Evolutionary conservation across 306 rosid species (phyloP), one percentile per base, ranked within the genome.

Genomic region (Hippophae rhamnoides): DNA sequence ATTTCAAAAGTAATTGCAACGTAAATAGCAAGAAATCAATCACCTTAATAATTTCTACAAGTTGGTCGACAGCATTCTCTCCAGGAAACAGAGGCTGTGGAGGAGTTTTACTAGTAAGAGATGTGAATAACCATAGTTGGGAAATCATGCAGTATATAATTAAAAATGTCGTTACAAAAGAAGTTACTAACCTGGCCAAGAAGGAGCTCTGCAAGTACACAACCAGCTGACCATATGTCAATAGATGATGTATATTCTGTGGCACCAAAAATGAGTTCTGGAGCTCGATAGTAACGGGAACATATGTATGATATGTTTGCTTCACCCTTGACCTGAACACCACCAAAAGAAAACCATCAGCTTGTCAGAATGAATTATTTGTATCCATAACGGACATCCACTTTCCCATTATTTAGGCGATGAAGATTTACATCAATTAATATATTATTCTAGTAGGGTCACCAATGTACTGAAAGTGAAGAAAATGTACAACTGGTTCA

Each of bases 161-260:
- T 47, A 58, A 53, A 23, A 52, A 73, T 23, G 60, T 7, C 57
- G 43, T 61, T 31, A 31, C 68, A 31, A 31, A 31, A 31, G 38
- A 31, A 31, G 59, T 67, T 38, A 66, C 64, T 56, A 70, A 90
- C 98, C 95, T 85, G 89, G 72, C 96, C 96, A 45, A 87, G 72
- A 76, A 90, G 96, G 73, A 90, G 95, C 84, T 90, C 96, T 1
- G 98, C 98, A 61, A 90, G 96, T 58, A 85, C 98, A 78, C 98
- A 90, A 71, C 98, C 98, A 83, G 98, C 96, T 61, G 98, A 90
- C 98, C 98, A 87, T 48, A 90, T 85, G 66, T 90, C 98, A 31
- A 90, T 78, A 51, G 95, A 85, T 57, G 95, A 74, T 69, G 96
- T 82, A 67, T 87, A 90, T 69, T 87, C 98, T 13, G 92, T 85